Percentiles rank a stretch among this genome's conserved stretches.
phyloP scores from a whole-genome alignment of 176 grass and related monocot species.

The Oryza nivara region DNA sequence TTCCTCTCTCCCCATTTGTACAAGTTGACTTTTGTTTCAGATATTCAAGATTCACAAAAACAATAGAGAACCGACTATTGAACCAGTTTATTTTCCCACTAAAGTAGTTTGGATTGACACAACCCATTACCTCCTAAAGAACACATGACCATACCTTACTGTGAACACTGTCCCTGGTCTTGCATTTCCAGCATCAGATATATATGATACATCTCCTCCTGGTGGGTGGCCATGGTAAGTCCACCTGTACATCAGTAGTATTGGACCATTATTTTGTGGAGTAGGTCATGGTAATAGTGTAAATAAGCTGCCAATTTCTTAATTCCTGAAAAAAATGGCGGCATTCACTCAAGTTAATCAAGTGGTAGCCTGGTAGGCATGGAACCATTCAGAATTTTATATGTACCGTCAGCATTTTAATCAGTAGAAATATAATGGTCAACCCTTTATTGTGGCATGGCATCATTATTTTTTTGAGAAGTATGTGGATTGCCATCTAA shows the following conservation, averaged over 20 bases:
- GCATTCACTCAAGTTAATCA: slow-evolving; percentile 22
- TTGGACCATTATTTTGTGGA: slow-evolving; percentile 8
- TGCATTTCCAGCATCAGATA: slow-evolving; percentile 76
- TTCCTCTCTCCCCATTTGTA: not conserved
- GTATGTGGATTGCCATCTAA: not conserved
- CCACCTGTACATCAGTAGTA: slow-evolving; percentile 62
- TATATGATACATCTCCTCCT: slow-evolving; percentile 80
- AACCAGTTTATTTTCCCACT: slow-evolving; percentile 10
- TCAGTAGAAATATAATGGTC: slow-evolving; percentile 11
- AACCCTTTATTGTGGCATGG: slow-evolving; percentile 14
- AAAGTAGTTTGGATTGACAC: slow-evolving; percentile 28
- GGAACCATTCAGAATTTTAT: not conserved
- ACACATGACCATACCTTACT: slow-evolving; percentile 74
- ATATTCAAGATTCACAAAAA: slow-evolving; percentile 1
- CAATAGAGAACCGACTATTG: slow-evolving; percentile 9
- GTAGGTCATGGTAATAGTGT: slow-evolving; percentile 10
- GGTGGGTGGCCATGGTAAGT: slow-evolving; percentile 78
- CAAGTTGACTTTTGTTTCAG: slow-evolving; percentile 11
- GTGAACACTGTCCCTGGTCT: slow-evolving; percentile 83
- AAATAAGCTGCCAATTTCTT: slow-evolving; percentile 18
- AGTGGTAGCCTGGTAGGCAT: not conserved
- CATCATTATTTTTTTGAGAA: not conserved
- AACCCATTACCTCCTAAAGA: not conserved
- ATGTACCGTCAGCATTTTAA: not conserved
- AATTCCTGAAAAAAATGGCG: not conserved